Conservation (phyloP, 148 eudicot genomes). For the Rhododendron ovatum region DNA sequence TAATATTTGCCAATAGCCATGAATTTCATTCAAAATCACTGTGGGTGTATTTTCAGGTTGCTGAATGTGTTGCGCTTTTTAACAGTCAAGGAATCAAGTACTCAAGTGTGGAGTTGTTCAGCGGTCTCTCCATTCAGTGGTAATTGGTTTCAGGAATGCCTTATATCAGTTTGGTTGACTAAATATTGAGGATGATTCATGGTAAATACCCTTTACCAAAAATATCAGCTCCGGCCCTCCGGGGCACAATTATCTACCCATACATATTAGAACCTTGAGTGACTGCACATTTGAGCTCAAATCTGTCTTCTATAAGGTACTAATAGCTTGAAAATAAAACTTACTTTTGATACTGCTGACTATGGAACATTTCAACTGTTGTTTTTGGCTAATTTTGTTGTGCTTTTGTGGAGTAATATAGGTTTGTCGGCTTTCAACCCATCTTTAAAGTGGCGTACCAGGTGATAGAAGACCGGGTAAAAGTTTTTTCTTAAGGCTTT, state of each 20-base stretch:
- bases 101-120: slow-evolving; percentile 49
- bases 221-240: slow-evolving; percentile 43
- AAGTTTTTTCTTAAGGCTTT: background rate
- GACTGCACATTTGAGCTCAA: slow-evolving; percentile 65
- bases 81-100: slow-evolving; percentile 52
- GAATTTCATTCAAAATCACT: background rate
- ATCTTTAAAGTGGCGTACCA: slow-evolving; percentile 51
- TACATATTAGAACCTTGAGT: slow-evolving; percentile 58
- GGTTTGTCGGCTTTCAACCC: slow-evolving; percentile 40
- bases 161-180: background rate
- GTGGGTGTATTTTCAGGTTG: slow-evolving; percentile 30
- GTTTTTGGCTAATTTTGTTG: background rate
- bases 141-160: background rate
- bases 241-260: slow-evolving; percentile 56
- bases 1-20: background rate
- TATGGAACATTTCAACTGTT: background rate
- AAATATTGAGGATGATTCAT: background rate
- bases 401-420: slow-evolving; percentile 1
- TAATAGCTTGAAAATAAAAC: background rate
- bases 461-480: slow-evolving; percentile 38
- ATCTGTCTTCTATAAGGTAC: slow-evolving; percentile 32
- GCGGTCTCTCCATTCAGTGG: slow-evolving; percentile 63
- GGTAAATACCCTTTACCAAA: slow-evolving; percentile 43
- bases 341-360: background rate
- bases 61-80: slow-evolving; percentile 50